Conservation (phyloP, 2,329 filamentous ascomycete species). For the Ophiostoma sp. region DNA sequence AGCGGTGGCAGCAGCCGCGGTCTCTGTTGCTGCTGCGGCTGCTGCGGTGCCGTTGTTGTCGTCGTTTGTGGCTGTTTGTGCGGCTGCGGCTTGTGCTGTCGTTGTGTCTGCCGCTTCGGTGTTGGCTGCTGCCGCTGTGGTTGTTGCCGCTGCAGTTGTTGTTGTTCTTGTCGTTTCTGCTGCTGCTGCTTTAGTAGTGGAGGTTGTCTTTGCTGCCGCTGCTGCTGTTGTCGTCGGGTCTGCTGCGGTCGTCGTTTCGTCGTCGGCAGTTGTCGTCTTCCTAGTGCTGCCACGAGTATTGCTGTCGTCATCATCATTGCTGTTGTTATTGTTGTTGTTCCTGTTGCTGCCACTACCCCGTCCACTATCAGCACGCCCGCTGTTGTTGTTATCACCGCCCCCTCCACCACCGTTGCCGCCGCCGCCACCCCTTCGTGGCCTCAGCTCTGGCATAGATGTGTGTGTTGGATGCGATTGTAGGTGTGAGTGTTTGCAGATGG, state of each 20-base stretch:
- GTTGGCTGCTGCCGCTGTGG: not conserved
- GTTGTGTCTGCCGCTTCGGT: not conserved
- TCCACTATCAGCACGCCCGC: not conserved
- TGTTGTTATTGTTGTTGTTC: not conserved
- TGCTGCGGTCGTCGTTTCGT: constrained; percentile 1
- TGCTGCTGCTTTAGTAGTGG: not conserved
- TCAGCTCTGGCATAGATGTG: not conserved
- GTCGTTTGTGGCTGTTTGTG: not conserved
- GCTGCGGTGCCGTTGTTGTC: not conserved
- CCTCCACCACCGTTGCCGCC: not conserved
- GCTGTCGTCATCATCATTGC: not conserved
- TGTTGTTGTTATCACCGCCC: not conserved
- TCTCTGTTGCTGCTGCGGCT: not conserved
- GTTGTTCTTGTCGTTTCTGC: not conserved
- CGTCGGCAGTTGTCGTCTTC: not conserved
- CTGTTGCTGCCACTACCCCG: not conserved
- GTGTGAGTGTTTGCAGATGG: constrained; percentile 22
- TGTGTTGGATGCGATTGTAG: not conserved
- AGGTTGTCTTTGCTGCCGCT: not conserved
- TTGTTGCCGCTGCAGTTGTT: not conserved
- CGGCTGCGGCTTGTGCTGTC: not conserved
- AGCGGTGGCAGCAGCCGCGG: not conserved
- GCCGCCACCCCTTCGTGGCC: not conserved
- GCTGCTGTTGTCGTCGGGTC: constrained; percentile 1
- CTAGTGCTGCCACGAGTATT: not conserved